Percentiles rank a stretch among this genome's conserved stretches.
Evolutionary conservation across 352 stramenopile species (phyloP).

Genomic region (Phytophthora kernoviae): DNA sequence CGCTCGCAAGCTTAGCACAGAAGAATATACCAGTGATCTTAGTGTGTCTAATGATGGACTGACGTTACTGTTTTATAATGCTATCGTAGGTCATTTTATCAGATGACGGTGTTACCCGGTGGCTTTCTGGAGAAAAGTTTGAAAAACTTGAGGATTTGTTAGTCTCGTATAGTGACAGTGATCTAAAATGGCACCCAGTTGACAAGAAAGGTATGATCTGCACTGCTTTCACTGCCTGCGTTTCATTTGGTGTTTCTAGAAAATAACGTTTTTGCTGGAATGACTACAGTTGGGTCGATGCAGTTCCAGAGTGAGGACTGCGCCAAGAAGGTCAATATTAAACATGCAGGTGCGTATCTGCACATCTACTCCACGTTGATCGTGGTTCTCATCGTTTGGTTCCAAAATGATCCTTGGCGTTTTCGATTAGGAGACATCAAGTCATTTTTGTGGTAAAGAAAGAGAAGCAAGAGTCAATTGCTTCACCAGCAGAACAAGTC

Average conservation of each 20-base stretch:
- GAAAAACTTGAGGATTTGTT: constrained; percentile 58
- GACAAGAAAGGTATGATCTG: constrained; percentile 67
- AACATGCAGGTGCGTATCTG: constrained; percentile 54
- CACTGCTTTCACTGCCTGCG: neutral
- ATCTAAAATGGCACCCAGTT: constrained; percentile 81
- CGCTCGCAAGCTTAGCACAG: no score
- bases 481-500: constrained; percentile 5
- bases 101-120: constrained; percentile 59
- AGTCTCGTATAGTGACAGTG: constrained; percentile 46
- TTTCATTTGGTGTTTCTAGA: neutral
- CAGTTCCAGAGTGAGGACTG: constrained; percentile 82
- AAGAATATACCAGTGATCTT: no score
- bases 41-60: no score
- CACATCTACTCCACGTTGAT: neutral
- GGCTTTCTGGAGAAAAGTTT: constrained; percentile 73
- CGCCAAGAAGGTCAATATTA: constrained; percentile 76
- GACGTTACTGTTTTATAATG: no score
- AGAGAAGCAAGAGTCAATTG: constrained; percentile 30
- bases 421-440: constrained; percentile 58
- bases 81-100: constrained; percentile 73
- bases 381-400: neutral
- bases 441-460: constrained; percentile 63
- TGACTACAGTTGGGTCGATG: constrained; percentile 62
- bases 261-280: neutral
- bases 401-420: neutral